Evolutionary conservation across 441 rosid genomes (phyloP).

Genomic region (Viola pubescens): DNA sequence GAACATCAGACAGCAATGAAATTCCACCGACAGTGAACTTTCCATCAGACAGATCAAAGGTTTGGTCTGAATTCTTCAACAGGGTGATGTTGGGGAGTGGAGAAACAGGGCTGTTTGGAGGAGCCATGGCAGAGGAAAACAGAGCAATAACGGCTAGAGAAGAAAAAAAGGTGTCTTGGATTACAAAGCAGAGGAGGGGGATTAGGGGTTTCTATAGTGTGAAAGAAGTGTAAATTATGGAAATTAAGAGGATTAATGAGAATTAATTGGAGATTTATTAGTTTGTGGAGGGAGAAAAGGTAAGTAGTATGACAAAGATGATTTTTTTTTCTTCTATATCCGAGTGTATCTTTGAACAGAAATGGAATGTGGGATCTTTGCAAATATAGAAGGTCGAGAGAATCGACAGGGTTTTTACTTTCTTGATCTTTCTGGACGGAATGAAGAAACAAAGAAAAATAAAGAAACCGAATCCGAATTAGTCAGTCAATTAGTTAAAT

Average conservation of each 20-base stretch:
- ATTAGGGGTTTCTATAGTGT: background rate
- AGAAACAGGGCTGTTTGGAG: slow-evolving; percentile 33
- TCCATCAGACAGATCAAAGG: slow-evolving; percentile 32
- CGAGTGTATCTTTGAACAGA: background rate
- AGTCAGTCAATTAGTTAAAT: too few relatives aligned
- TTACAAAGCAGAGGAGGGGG: background rate
- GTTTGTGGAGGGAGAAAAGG: too few relatives aligned
- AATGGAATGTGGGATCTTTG: background rate
- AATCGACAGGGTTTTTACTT: too few relatives aligned
- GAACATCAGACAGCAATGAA: slow-evolving; percentile 50
- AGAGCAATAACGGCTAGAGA: slow-evolving; percentile 1
- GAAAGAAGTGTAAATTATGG: background rate
- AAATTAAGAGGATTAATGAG: background rate
- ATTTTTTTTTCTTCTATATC: background rate
- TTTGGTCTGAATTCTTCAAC: slow-evolving; percentile 16
- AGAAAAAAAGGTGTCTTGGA: background rate
- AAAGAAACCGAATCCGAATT: too few relatives aligned
- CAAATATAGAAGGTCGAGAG: too few relatives aligned
- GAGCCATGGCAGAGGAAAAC: slow-evolving; percentile 43
- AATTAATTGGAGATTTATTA: too few relatives aligned
- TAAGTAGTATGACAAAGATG: background rate
- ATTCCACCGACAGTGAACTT: slow-evolving; percentile 35
- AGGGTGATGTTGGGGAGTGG: slow-evolving; percentile 13
- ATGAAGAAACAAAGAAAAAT: too few relatives aligned
- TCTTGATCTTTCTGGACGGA: too few relatives aligned